phyloP scores from a whole-genome alignment of 2,329 filamentous ascomycete species.

The Ophiocordyceps sinensis region DNA sequence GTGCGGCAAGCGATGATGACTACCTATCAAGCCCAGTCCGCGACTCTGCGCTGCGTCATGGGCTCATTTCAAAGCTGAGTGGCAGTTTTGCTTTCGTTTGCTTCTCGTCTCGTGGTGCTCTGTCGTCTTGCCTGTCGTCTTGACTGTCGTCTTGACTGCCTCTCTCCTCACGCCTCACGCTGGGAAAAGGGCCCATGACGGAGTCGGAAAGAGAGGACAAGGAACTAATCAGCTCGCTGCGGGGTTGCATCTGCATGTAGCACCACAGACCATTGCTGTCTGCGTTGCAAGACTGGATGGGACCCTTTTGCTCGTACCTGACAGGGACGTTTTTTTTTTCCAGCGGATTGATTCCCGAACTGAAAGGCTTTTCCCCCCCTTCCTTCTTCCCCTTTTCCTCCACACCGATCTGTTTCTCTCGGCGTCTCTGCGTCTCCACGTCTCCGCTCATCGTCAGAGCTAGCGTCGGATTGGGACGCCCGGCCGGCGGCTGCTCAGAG shows the following conservation, averaged over 20 bases:
- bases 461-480: no score
- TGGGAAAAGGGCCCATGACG: not conserved
- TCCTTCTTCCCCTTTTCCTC: not conserved
- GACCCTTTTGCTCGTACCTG: slow-evolving; percentile 1
- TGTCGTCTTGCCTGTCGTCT: not conserved
- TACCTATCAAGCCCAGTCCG: not conserved
- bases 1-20: not conserved
- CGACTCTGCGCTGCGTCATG: not conserved
- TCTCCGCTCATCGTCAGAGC: no score
- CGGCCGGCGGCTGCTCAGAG: no score
- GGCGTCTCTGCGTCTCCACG: no score
- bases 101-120: not conserved
- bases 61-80: not conserved
- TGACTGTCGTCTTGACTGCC: not conserved
- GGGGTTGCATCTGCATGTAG: slow-evolving; percentile 6
- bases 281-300: not conserved
- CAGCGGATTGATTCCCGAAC: not conserved
- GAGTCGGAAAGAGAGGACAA: not conserved
- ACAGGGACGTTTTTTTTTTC: not conserved
- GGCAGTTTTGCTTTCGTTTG: not conserved
- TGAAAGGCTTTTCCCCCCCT: not conserved
- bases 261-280: slow-evolving; percentile 6
- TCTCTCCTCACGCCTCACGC: not conserved
- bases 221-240: slow-evolving; percentile 2
- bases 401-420: not conserved